Conservation (phyloP, 1,139 yeast species). For the Candida neerlandica region DNA sequence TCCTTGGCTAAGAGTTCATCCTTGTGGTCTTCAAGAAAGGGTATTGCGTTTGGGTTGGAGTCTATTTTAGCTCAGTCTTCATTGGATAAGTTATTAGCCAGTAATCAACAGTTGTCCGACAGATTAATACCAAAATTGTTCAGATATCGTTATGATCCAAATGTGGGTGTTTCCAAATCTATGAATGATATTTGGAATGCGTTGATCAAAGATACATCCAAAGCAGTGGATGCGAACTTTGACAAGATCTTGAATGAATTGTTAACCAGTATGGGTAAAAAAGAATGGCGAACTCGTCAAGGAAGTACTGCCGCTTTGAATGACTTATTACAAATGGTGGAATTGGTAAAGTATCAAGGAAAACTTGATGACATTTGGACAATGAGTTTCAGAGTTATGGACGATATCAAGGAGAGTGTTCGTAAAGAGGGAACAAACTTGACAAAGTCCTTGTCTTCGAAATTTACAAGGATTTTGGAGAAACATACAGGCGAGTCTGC, state of each 20-base stretch:
- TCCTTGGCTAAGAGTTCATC: slow-evolving; percentile 86
- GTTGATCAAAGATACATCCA: slow-evolving; percentile 62
- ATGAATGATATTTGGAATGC: slow-evolving; percentile 91
- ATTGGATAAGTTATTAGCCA: slow-evolving; percentile 60
- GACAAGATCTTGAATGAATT: slow-evolving; percentile 65
- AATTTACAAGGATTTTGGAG: slow-evolving; percentile 61
- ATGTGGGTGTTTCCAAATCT: slow-evolving; percentile 67
- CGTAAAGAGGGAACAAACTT: slow-evolving; percentile 75
- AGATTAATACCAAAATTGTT: slow-evolving; percentile 79
- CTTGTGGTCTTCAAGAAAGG: slow-evolving; percentile 90
- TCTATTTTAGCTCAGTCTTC: slow-evolving; percentile 80
- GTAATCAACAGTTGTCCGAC: slow-evolving; percentile 56
- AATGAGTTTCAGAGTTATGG: slow-evolving; percentile 86
- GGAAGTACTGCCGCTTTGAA: slow-evolving; percentile 79
- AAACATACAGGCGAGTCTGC: slow-evolving; percentile 22
- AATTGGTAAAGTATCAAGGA: slow-evolving; percentile 54
- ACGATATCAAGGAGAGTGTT: slow-evolving; percentile 94
- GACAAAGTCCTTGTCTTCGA: slow-evolving; percentile 66
- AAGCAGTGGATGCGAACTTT: slow-evolving; percentile 56
- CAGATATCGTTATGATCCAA: slow-evolving; percentile 87
- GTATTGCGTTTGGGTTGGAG: slow-evolving; percentile 92
- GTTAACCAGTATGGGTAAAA: slow-evolving; percentile 69
- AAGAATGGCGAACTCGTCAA: slow-evolving; percentile 94
- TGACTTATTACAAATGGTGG: slow-evolving; percentile 67
- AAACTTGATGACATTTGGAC: slow-evolving; percentile 75